These are phyloP conservation scores for Penicillium verrucosum DNA, from an alignment of 2,329 filamentous ascomycete genomes.

Conservation along the genomic window DNA sequence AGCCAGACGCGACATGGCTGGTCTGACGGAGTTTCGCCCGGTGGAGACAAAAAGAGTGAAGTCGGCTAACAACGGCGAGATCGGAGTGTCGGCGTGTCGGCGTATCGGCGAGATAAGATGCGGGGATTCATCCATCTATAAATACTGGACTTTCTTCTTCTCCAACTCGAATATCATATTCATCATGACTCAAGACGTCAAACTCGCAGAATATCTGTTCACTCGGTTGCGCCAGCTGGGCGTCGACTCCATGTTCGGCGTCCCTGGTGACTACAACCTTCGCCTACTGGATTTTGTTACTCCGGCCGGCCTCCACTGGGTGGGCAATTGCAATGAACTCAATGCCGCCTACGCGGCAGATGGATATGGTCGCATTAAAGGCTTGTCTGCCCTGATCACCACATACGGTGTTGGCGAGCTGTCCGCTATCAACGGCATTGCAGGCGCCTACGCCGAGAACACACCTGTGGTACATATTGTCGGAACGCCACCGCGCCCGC, in stretches of 20 bases:
- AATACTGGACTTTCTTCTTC: background rate
- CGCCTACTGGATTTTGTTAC: constrained; percentile 65
- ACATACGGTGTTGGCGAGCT: constrained; percentile 59
- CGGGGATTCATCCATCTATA: constrained; percentile 12
- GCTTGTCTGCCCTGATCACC: constrained; percentile 29
- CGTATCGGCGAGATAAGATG: constrained; percentile 18
- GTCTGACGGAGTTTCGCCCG: constrained; percentile 10
- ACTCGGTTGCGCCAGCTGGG: constrained; percentile 62
- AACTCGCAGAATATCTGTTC: constrained; percentile 57
- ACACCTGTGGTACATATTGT: constrained; percentile 65
- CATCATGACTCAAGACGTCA: constrained; percentile 20
- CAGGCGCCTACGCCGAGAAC: constrained; percentile 70
- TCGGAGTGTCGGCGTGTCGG: constrained; percentile 16
- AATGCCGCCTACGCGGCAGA: constrained; percentile 57
- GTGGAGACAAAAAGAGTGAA: constrained; percentile 3
- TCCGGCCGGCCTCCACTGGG: constrained; percentile 59
- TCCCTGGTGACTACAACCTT: constrained; percentile 72
- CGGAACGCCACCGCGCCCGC: constrained; percentile 48
- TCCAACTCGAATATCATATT: constrained; percentile 1
- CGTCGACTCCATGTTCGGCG: constrained; percentile 62
- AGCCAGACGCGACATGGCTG: constrained; percentile 21
- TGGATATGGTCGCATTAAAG: constrained; percentile 33
- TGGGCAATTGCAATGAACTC: constrained; percentile 67
- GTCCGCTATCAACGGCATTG: constrained; percentile 70
- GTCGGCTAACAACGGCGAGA: constrained; percentile 18